Evolutionary conservation across 202 grass and related monocot genomes (phyloP).

Genomic region (Carex sylvatica): DNA sequence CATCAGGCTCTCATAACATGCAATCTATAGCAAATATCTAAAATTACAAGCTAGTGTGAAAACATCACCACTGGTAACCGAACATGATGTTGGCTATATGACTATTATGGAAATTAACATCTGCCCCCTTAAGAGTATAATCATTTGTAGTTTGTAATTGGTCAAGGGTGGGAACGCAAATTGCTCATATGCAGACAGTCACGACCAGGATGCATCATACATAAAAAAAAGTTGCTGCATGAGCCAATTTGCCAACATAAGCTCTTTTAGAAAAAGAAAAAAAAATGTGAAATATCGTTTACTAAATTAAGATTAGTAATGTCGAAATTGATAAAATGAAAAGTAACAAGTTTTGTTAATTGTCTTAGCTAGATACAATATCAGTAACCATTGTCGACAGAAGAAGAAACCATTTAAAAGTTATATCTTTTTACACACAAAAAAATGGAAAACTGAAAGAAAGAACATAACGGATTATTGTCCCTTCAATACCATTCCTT

Average conservation of each 20-base stretch:
- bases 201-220: no score
- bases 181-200: not conserved
- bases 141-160: not conserved
- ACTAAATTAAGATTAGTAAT: not conserved
- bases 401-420: not conserved
- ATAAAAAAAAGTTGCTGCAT: no score
- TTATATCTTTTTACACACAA: not conserved
- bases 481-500: not conserved
- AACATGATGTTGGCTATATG: not conserved
- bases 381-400: not conserved
- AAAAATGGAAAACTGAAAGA: not conserved
- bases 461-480: not conserved
- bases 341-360: not conserved
- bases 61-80: not conserved
- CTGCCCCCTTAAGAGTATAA: not conserved
- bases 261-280: no score
- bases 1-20: no score
- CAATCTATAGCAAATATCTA: no score
- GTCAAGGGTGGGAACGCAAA: not conserved
- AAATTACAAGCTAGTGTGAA: no score
- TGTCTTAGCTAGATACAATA: not conserved
- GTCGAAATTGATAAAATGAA: not conserved
- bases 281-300: not conserved
- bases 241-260: no score
- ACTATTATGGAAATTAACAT: not conserved